A percentile compares a stretch with the other conserved stretches of the same genome.
Evolutionary conservation across 805 yeast species (phyloP).

Genomic region (Nakazawaea molendinolei): DNA sequence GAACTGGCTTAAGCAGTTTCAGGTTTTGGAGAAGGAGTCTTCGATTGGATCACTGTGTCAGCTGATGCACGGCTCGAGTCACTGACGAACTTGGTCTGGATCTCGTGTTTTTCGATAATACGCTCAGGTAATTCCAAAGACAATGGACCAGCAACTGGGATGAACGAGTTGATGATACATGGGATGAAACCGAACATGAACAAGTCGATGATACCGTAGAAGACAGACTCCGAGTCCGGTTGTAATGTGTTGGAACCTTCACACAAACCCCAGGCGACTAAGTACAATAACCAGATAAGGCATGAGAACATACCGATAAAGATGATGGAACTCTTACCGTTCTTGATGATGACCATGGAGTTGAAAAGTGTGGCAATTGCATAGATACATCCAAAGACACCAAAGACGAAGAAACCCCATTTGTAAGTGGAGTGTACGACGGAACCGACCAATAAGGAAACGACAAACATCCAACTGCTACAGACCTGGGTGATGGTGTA

Average conservation of each 20-base stretch:
- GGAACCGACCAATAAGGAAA: slow-evolving; percentile 31
- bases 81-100: neutral
- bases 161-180: neutral
- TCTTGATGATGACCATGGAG: slow-evolving; percentile 6
- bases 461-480: slow-evolving; percentile 25
- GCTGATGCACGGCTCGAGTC: neutral
- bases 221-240: slow-evolving; percentile 48
- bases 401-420: slow-evolving; percentile 35
- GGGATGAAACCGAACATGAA: slow-evolving; percentile 26
- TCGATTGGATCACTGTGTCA: slow-evolving; percentile 1
- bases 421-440: slow-evolving; percentile 29
- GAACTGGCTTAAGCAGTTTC: slow-evolving; percentile 1
- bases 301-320: slow-evolving; percentile 23
- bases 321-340: slow-evolving; percentile 3
- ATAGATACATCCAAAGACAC: slow-evolving; percentile 21
- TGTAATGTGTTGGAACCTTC: slow-evolving; percentile 52
- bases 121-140: slow-evolving; percentile 1
- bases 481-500: slow-evolving; percentile 15
- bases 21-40: slow-evolving; percentile 2
- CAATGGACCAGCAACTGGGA: neutral
- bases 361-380: neutral
- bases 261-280: slow-evolving; percentile 43
- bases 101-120: slow-evolving; percentile 4
- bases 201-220: slow-evolving; percentile 46
- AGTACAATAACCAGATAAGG: slow-evolving; percentile 35